Evolutionary conservation across 768 basidiomycete species (phyloP).

Genomic region (Rhodotorula paludigena): DNA sequence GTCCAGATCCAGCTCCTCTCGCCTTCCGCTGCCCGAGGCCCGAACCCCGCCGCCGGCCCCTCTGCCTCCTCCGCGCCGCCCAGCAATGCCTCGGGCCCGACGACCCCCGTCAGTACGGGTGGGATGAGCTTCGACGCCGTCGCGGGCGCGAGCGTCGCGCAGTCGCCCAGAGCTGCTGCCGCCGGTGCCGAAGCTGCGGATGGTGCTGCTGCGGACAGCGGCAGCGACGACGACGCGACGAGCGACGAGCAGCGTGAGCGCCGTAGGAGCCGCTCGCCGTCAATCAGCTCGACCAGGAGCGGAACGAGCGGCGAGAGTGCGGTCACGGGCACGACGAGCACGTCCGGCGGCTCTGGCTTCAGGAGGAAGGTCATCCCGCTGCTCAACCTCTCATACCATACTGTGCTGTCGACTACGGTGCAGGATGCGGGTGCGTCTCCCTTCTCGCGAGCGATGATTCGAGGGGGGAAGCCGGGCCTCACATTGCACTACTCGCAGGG

Average conservation of each 20-base stretch:
- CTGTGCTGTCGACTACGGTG: conserved; percentile 77
- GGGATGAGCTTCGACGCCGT: conserved; percentile 17
- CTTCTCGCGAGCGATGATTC: too few relatives aligned
- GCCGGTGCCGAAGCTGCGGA: neutral
- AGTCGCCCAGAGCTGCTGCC: too few relatives aligned
- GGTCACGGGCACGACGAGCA: neutral
- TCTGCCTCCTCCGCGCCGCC: conserved; percentile 25
- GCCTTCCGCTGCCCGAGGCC: neutral
- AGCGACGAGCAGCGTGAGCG: neutral
- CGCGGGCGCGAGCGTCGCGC: conserved; percentile 21
- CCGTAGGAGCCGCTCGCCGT: conserved; percentile 1
- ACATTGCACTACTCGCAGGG: neutral
- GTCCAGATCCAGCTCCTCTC: conserved; percentile 73
- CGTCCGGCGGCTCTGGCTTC: neutral
- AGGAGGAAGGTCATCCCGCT: conserved; percentile 49
- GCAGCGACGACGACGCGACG: neutral
- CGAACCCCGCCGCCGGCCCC: neutral
- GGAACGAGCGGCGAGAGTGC: conserved; percentile 7
- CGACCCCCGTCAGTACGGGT: neutral
- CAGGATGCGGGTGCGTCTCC: conserved; percentile 64
- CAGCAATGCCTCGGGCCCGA: neutral
- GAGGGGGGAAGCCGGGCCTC: too few relatives aligned
- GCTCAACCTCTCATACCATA: conserved; percentile 81
- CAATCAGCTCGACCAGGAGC: neutral
- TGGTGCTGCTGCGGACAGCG: neutral